A percentile compares a stretch with the other conserved stretches of the same genome.
These are phyloP conservation scores for Cutaneotrichosporon cyanovorans DNA, from an alignment of 1,284 basidiomycete genomes.

Conservation along the genomic window DNA sequence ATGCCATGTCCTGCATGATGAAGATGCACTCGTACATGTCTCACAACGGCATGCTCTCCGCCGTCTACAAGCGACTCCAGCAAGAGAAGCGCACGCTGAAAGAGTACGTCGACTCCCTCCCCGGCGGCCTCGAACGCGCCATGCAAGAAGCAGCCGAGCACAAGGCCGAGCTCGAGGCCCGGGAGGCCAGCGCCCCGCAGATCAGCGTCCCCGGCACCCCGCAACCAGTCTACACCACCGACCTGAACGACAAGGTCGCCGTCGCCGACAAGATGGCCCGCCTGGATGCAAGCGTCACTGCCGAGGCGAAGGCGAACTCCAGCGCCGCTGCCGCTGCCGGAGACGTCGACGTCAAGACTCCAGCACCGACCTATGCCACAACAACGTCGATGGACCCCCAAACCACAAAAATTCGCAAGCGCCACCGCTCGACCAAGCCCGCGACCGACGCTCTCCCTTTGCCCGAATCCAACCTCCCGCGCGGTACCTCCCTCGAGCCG, in stretches of 20 bases:
- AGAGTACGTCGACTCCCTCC: conserved; percentile 25
- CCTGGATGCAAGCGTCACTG: not conserved
- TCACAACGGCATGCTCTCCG: conserved; percentile 76
- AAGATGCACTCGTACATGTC: conserved; percentile 84
- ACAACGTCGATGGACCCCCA: not conserved
- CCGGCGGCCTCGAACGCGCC: conserved; percentile 34
- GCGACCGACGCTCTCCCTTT: conserved; percentile 32
- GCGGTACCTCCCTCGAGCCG: conserved; percentile 42
- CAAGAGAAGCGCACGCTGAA: conserved; percentile 33
- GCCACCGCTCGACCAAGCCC: conserved; percentile 7
- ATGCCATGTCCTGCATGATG: conserved; percentile 44
- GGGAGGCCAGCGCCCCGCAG: conserved; percentile 30
- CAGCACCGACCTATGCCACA: not conserved
- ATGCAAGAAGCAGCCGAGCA: conserved; percentile 31
- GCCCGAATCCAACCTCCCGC: conserved; percentile 31
- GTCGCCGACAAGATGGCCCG: not conserved
- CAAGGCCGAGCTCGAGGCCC: conserved; percentile 25
- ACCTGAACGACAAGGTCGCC: not conserved
- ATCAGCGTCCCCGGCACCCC: conserved; percentile 26
- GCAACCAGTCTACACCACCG: conserved; percentile 58
- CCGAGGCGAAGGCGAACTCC: not conserved
- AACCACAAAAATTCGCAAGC: not conserved
- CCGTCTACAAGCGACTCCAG: conserved; percentile 44
- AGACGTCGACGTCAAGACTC: not conserved
- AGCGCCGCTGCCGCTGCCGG: not conserved